These are phyloP conservation scores for Aegilops bicornis DNA, from an alignment of 176 grass and related monocot genomes.

Conservation along the genomic window DNA sequence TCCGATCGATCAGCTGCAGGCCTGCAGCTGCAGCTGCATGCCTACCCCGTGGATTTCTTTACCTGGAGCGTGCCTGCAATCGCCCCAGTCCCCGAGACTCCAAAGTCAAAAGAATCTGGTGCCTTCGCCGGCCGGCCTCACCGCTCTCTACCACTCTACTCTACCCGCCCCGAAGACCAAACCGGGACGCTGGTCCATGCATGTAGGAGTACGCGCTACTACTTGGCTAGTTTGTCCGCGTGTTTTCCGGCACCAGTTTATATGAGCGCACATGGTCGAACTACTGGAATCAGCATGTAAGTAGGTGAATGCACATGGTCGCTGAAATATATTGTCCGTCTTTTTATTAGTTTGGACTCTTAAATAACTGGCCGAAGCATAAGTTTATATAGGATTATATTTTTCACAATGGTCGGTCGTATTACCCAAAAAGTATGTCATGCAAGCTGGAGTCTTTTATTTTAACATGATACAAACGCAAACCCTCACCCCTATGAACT, in stretches of 20 bases:
- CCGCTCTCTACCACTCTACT: not conserved
- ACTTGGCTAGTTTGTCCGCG: not conserved
- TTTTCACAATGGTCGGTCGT: no score
- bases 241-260: not conserved
- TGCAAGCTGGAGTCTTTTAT: no score
- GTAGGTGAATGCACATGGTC: no score
- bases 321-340: no score
- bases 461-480: no score
- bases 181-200: not conserved
- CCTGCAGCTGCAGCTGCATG: slow-evolving; percentile 9
- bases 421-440: no score
- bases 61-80: slow-evolving; percentile 27
- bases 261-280: not conserved
- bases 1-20: not conserved
- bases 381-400: no score
- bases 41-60: slow-evolving; percentile 35
- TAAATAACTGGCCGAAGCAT: no score
- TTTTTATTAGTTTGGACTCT: no score
- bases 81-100: not conserved
- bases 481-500: no score
- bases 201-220: not conserved
- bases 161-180: not conserved
- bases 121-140: slow-evolving; percentile 19
- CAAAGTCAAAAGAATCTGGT: not conserved
- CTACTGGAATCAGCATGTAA: not conserved